Evolutionary conservation across 2,329 filamentous ascomycete genomes (phyloP).

Genomic region (Metarhizium robertsii): DNA sequence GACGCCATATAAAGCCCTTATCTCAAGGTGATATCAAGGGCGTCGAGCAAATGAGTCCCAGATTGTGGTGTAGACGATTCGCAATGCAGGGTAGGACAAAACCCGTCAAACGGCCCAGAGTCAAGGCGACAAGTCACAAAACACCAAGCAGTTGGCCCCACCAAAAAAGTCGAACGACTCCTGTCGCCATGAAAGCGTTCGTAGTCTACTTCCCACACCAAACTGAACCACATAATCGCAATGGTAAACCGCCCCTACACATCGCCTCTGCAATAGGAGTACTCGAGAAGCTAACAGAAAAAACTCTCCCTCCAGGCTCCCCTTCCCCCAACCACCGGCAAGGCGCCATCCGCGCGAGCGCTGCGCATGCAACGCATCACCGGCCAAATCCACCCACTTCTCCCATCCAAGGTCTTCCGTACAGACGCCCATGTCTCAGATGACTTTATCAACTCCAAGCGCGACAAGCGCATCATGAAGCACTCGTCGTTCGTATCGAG

Average conservation of each 20-base stretch:
- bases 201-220: too few species aligned
- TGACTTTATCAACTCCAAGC: slow-evolving; percentile 63
- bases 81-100: neutral
- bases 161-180: neutral
- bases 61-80: neutral
- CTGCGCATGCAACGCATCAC: slow-evolving; percentile 44
- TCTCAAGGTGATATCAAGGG: neutral
- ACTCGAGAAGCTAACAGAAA: neutral
- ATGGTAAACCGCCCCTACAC: neutral
- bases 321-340: slow-evolving; percentile 27
- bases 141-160: neutral
- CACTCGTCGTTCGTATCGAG: slow-evolving; percentile 71
- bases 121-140: neutral
- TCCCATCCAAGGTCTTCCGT: slow-evolving; percentile 43
- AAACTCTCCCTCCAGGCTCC: slow-evolving; percentile 13
- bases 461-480: slow-evolving; percentile 74
- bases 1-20: neutral
- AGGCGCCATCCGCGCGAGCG: slow-evolving; percentile 48
- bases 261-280: neutral
- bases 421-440: slow-evolving; percentile 41
- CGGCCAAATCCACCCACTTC: slow-evolving; percentile 37
- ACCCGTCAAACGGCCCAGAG: too few species aligned
- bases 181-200: too few species aligned
- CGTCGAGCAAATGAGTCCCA: neutral
- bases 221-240: neutral